Conservation (phyloP, 1,284 basidiomycete genomes). For the Tylopilus sp. region DNA sequence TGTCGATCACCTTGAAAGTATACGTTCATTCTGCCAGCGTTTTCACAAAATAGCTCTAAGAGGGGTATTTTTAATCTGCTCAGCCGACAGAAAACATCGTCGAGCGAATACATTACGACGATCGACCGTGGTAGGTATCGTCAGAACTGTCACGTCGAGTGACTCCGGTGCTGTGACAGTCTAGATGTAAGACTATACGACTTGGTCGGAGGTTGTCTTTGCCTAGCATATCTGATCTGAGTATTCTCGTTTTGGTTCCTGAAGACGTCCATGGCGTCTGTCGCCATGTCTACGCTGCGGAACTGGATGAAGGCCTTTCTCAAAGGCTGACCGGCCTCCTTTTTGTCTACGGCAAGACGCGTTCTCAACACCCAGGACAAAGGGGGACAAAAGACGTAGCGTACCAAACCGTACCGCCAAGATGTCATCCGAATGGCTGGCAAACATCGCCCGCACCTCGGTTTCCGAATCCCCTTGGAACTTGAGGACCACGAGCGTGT, state of each 20-base stretch:
- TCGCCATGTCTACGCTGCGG: constrained; percentile 15
- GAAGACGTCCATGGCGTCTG: constrained; percentile 24
- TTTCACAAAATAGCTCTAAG: not conserved
- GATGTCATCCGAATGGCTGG: constrained; percentile 21
- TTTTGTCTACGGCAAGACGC: constrained; percentile 4
- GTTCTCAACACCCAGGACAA: not conserved
- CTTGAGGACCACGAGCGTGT: constrained; percentile 39
- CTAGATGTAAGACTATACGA: constrained; percentile 18
- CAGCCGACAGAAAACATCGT: not conserved
- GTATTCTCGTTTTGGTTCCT: constrained; percentile 5
- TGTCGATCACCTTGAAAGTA: no score
- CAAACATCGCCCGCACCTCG: constrained; percentile 20
- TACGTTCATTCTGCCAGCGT: no score
- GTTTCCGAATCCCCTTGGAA: constrained; percentile 30
- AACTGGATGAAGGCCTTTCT: constrained; percentile 28
- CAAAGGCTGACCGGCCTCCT: not conserved
- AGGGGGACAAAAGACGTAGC: not conserved
- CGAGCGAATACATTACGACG: constrained; percentile 6
- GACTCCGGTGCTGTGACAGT: constrained; percentile 14
- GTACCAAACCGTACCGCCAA: constrained; percentile 23
- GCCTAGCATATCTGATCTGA: constrained; percentile 20
- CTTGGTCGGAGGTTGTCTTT: constrained; percentile 10
- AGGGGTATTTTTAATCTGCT: constrained; percentile 3
- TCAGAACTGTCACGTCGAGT: constrained; percentile 5
- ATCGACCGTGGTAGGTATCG: not conserved